Percentiles rank a stretch among this genome's conserved stretches.
These are phyloP conservation scores for Crithidia thermophila DNA, from an alignment of 208 protist genomes.

Conservation along the genomic window DNA sequence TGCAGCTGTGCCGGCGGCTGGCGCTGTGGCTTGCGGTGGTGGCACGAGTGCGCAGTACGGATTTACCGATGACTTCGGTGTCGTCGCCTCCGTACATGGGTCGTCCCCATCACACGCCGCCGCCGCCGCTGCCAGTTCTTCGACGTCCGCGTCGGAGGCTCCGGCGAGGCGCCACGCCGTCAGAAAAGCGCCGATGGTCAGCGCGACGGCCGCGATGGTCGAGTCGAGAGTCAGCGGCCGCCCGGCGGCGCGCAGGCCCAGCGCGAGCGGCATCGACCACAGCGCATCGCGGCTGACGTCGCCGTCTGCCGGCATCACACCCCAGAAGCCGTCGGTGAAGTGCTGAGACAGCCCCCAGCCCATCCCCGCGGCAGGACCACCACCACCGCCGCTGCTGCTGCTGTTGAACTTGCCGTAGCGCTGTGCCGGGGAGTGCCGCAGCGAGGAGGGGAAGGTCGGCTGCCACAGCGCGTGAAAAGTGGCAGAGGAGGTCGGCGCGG, in stretches of 20 bases:
- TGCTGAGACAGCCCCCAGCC: neutral
- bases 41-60: neutral
- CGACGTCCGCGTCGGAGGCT: neutral
- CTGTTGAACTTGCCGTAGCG: neutral
- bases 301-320: neutral
- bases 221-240: slow-evolving; percentile 32
- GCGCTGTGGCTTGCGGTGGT: neutral
- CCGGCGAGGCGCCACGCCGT: slow-evolving; percentile 50
- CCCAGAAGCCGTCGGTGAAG: slow-evolving; percentile 14
- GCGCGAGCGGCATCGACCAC: slow-evolving; percentile 29
- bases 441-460: slow-evolving; percentile 5
- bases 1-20: neutral
- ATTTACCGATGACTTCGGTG: too few relatives aligned
- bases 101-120: too few relatives aligned
- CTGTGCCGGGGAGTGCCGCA: neutral
- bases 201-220: slow-evolving; percentile 47
- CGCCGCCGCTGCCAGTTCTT: neutral
- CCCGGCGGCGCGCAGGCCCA: slow-evolving; percentile 17
- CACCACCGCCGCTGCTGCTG: neutral
- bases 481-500: slow-evolving; percentile 11
- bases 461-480: slow-evolving; percentile 17
- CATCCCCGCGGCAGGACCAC: neutral
- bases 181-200: slow-evolving; percentile 72
- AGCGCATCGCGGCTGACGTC: slow-evolving; percentile 15
- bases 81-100: too few relatives aligned